These are phyloP conservation scores for Talaromyces sp. DNA, from an alignment of 2,329 filamentous ascomycete species.

Conservation along the genomic window DNA sequence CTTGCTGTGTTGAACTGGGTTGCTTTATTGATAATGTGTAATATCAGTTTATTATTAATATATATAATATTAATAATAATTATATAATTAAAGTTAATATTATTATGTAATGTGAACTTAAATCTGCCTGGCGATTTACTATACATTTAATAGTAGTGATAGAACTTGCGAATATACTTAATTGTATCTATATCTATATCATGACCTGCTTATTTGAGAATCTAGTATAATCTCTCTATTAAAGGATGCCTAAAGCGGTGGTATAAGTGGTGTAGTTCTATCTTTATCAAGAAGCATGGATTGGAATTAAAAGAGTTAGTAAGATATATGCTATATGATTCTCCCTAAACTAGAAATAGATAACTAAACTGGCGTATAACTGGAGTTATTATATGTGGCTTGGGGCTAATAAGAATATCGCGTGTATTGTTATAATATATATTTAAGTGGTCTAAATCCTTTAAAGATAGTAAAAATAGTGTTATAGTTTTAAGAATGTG, in stretches of 20 bases:
- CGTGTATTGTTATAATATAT: background rate
- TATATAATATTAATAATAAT: constrained; percentile 2
- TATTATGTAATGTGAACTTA: background rate
- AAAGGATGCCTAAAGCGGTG: background rate
- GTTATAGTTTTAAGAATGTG: background rate
- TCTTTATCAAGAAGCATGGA: background rate
- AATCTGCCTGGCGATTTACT: background rate
- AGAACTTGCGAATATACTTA: background rate
- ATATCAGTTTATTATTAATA: background rate
- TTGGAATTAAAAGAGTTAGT: background rate
- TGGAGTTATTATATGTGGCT: background rate
- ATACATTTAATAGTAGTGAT: background rate
- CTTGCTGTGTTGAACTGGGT: background rate
- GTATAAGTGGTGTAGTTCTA: background rate
- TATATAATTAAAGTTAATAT: background rate
- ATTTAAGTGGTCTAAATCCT: background rate
- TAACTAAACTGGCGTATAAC: background rate
- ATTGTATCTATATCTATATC: background rate
- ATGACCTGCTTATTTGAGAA: background rate
- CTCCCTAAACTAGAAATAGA: background rate
- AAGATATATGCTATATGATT: background rate
- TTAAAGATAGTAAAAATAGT: background rate
- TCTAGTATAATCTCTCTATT: background rate
- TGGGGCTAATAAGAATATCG: background rate
- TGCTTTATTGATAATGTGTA: background rate